Percentiles rank a stretch among this genome's conserved stretches.
phyloP scores from a whole-genome alignment of 2,329 filamentous ascomycete genomes.

The Mycosphaerella arachidis region DNA sequence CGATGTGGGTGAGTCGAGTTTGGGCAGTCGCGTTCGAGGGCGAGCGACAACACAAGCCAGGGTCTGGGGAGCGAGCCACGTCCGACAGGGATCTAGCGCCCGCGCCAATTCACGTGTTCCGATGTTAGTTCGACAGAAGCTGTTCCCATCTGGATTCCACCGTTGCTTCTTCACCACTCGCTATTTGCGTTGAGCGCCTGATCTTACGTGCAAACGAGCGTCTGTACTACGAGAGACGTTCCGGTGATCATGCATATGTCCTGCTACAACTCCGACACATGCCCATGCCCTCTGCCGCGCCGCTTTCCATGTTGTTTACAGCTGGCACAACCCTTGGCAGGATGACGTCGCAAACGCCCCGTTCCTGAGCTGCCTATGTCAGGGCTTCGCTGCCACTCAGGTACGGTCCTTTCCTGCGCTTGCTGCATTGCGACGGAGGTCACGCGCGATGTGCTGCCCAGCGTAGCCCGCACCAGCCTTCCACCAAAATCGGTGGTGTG shows the following conservation, averaged over 20 bases:
- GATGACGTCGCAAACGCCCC: not conserved
- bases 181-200: not conserved
- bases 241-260: too few species aligned
- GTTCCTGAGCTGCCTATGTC: not conserved
- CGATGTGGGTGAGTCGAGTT: not conserved
- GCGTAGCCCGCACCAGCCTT: too few species aligned
- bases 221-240: not conserved
- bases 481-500: not conserved
- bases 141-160: too few species aligned
- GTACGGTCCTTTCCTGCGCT: not conserved
- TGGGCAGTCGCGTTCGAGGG: not conserved
- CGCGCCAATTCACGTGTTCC: too few species aligned
- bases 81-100: not conserved
- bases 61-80: not conserved
- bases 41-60: not conserved
- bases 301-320: not conserved
- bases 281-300: not conserved
- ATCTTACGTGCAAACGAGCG: not conserved
- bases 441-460: not conserved
- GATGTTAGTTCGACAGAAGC: too few species aligned
- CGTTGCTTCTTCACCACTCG: not conserved
- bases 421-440: not conserved
- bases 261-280: not conserved
- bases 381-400: not conserved
- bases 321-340: not conserved